Evolutionary conservation across 1,139 yeast genomes (phyloP).

Genomic region (Candida sp.): DNA sequence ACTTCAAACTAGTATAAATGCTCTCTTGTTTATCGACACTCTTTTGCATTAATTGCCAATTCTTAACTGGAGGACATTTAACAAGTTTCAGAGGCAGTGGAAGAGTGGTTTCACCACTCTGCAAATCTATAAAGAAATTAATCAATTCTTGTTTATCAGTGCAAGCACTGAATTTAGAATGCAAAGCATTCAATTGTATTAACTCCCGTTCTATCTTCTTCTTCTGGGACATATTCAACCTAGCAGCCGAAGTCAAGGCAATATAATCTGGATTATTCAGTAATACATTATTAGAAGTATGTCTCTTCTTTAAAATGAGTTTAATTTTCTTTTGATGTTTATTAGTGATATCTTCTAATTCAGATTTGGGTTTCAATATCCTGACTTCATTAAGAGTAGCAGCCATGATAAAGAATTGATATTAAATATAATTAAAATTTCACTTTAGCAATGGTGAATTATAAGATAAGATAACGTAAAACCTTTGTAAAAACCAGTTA

Average conservation of each 20-base stretch:
- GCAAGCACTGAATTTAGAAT: slow-evolving; percentile 14
- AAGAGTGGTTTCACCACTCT: slow-evolving; percentile 28
- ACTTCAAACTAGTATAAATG: background rate
- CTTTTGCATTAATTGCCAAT: background rate
- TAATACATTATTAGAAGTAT: slow-evolving; percentile 6
- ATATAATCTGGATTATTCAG: slow-evolving; percentile 37
- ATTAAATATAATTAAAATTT: too few species aligned
- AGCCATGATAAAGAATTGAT: too few species aligned
- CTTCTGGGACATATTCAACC: slow-evolving; percentile 24
- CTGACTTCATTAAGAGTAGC: slow-evolving; percentile 22
- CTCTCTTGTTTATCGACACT: background rate
- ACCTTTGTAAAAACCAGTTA: too few species aligned
- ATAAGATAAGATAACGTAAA: too few species aligned
- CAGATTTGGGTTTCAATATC: slow-evolving; percentile 25
- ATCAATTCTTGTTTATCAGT: slow-evolving; percentile 22
- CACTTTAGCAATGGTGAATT: too few species aligned
- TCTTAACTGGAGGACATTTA: slow-evolving; percentile 32
- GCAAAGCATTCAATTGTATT: slow-evolving; percentile 25
- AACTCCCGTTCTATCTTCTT: slow-evolving; percentile 28
- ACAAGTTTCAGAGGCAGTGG: slow-evolving; percentile 35
- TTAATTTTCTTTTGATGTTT: background rate
- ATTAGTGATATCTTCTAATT: slow-evolving; percentile 34
- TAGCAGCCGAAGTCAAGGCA: slow-evolving; percentile 32
- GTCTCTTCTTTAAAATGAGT: background rate
- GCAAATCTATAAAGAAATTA: slow-evolving; percentile 24